Evolutionary conservation across 139 green algal genomes (phyloP).

Genomic region (Nannochloris sp.): DNA sequence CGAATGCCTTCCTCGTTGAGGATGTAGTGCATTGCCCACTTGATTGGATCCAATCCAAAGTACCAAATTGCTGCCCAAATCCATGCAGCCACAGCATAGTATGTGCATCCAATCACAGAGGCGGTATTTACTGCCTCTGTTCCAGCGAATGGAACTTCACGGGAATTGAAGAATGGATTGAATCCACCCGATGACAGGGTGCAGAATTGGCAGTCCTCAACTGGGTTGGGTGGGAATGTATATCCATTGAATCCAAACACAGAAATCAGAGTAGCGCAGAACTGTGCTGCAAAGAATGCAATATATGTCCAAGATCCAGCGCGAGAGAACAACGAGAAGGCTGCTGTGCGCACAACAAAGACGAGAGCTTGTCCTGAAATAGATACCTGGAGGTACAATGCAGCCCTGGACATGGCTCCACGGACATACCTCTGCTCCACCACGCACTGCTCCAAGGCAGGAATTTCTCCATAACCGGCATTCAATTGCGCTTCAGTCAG

Average conservation of each 20-base stretch:
- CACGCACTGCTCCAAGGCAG: constrained; percentile 51
- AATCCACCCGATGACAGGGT: constrained; percentile 28
- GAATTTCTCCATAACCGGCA: neutral
- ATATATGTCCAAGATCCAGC: constrained; percentile 62
- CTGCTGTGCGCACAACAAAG: constrained; percentile 62
- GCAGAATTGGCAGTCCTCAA: constrained; percentile 48
- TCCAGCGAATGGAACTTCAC: constrained; percentile 34
- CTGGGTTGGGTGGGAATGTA: constrained; percentile 22
- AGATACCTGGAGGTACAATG: constrained; percentile 66
- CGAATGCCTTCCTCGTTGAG: constrained; percentile 70
- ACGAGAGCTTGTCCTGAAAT: constrained; percentile 67
- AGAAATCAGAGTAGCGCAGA: constrained; percentile 48
- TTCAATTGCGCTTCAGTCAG: constrained; percentile 20
- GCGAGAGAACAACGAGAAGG: constrained; percentile 38
- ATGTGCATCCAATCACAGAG: constrained; percentile 62
- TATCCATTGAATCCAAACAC: constrained; percentile 68
- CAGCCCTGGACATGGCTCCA: constrained; percentile 54
- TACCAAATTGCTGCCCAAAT: constrained; percentile 74
- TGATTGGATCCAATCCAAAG: constrained; percentile 60
- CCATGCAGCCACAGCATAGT: constrained; percentile 67
- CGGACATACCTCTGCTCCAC: constrained; percentile 64
- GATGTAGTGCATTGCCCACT: constrained; percentile 58
- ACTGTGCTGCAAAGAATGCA: constrained; percentile 60
- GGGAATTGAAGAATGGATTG: constrained; percentile 34
- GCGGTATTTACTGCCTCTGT: constrained; percentile 52